Evolutionary conservation across 108 stramenopile species (phyloP), one percentile per base, ranked within the genome.

Genomic region (Pseudonitzschia pungens): DNA sequence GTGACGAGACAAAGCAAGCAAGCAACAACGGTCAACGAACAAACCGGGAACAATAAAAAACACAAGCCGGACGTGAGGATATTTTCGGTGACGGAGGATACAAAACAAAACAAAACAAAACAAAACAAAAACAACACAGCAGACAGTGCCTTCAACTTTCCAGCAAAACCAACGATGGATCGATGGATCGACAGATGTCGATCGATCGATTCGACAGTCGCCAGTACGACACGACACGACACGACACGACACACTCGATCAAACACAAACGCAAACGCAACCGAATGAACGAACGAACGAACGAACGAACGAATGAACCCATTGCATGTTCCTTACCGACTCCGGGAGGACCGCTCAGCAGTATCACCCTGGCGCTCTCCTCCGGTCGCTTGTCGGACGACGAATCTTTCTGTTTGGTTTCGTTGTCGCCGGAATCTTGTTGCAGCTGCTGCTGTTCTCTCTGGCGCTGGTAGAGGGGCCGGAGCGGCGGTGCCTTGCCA

Each of bases 311-410:
- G 0, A 6, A 29, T 48, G 44, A n/a, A n/a, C n/a, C n/a, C 20
- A 0, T 22, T 51, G 24, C 66, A 12, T 4, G n/a, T 16, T 43
- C 44, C 71, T 27, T 26, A 27, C 99, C 99, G 7, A 92, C 91
- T 11, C 99, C 99, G 3, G 99, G 96, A 18, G 97, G 94, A 45
- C 83, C 83, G 24, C 87, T 84, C 7, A 99, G 86, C 67, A 99
- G 75, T 72, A 99, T 90, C 21, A 97, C 91, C 21, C 93, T 75
- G 29, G 77, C 64, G 51, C 72, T 58, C 50, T 86, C 81, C 57
- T 88, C 86, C 0, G 94, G 93, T 20, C 94, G 86, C 42, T 81
- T 65, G 73, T 96, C 97, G 26, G 64, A 43, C 43, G 73, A 54
- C 32, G 76, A 77, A 6, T 26, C 29, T 21, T 28, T 58, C 15